Evolutionary conservation across 805 yeast species (phyloP).

Genomic region (Hyphopichia homilentoma): DNA sequence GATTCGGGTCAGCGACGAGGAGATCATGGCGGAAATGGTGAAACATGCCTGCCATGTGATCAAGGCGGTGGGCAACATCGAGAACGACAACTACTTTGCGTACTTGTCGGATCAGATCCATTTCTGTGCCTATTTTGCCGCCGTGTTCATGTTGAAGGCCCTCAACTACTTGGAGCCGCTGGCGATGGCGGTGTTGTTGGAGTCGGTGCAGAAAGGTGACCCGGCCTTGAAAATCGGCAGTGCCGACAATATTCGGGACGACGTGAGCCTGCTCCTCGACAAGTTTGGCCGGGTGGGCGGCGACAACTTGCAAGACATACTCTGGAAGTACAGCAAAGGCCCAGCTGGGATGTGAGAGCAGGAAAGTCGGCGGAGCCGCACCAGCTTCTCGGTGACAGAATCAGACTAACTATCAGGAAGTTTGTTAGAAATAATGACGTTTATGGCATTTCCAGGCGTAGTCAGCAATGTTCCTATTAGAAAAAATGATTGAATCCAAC

Average conservation of each 20-base stretch:
- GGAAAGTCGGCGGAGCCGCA: no score
- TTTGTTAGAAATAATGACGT: no score
- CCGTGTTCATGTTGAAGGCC: slow-evolving; percentile 31
- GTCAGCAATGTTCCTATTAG: no score
- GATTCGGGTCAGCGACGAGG: slow-evolving; percentile 20
- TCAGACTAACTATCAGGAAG: no score
- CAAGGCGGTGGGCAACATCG: slow-evolving; percentile 35
- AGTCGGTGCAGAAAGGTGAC: slow-evolving; percentile 1
- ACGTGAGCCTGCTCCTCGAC: slow-evolving; percentile 18
- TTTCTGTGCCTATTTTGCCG: slow-evolving; percentile 44
- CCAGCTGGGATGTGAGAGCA: not conserved
- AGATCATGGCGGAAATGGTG: slow-evolving; percentile 30
- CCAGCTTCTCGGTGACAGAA: no score
- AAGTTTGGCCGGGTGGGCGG: slow-evolving; percentile 28
- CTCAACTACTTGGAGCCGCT: slow-evolving; percentile 7
- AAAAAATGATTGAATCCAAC: not conserved
- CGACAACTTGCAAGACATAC: slow-evolving; percentile 24
- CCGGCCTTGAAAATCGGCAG: slow-evolving; percentile 2
- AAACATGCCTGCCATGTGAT: slow-evolving; percentile 42
- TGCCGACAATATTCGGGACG: slow-evolving; percentile 5
- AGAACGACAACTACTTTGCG: slow-evolving; percentile 57
- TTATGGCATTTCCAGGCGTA: no score
- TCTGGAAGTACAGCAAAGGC: slow-evolving; percentile 26
- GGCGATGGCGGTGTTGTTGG: slow-evolving; percentile 2
- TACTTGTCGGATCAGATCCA: slow-evolving; percentile 71